Evolutionary conservation across 306 rosid genomes (phyloP).

Genomic region (Prunus mongolica): DNA sequence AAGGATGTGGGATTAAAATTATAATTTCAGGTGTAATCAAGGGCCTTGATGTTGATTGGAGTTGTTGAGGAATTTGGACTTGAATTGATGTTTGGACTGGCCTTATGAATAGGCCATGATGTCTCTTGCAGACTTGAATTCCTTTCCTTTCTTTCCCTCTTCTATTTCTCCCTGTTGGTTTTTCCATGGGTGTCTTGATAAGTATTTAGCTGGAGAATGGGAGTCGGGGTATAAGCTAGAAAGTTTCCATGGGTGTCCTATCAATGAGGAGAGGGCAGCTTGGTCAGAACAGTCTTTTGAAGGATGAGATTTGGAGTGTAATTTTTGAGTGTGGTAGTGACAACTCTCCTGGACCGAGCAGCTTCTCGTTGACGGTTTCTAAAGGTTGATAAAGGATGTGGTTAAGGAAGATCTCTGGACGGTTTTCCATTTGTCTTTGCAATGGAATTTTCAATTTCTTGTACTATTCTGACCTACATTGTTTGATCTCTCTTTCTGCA

Average conservation of each 20-base stretch:
- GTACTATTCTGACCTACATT: background rate
- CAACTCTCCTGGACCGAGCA: background rate
- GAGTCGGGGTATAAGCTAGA: background rate
- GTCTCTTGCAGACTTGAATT: too few relatives aligned
- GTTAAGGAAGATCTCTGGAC: background rate
- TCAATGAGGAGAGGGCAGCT: background rate
- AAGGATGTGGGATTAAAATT: background rate
- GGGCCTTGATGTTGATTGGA: background rate
- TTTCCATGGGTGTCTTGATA: background rate
- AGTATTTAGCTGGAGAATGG: background rate
- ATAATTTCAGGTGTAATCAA: background rate
- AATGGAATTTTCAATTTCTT: background rate
- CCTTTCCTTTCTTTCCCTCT: too few relatives aligned
- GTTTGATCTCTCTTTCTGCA: background rate
- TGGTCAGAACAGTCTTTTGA: background rate
- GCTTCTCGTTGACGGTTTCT: background rate
- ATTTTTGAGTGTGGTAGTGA: background rate
- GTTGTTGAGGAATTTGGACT: background rate
- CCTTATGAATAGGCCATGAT: background rate
- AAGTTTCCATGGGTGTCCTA: background rate
- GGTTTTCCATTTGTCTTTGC: background rate
- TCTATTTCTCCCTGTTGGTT: too few relatives aligned
- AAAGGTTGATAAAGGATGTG: background rate
- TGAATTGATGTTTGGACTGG: background rate
- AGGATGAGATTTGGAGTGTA: background rate